Base-by-base conservation (phyloP, 768 basidiomycete genomes). In the Naematelia aurantialba region DNA sequence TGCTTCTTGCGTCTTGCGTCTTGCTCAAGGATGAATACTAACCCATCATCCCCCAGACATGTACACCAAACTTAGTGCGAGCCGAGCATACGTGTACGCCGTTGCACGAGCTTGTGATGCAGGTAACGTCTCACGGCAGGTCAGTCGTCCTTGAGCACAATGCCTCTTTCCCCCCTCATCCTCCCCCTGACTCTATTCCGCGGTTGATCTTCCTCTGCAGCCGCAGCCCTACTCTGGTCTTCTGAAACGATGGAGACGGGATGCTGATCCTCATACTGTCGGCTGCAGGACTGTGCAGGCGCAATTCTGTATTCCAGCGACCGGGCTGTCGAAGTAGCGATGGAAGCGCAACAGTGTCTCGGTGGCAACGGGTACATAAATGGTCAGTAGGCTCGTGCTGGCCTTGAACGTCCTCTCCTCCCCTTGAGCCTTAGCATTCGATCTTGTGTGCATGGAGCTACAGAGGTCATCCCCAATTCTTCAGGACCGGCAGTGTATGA, bases 291-390 rank as follows among this genome's bases (percentile, higher is more conserved):
- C 72, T 97, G 93, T 67, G 93, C 93, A 8, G 92, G 91, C 17
- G 90, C 89, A 1, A 96, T 97, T 60, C 73, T 97, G 46, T 94
- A 93, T 77, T 89, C 91, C 19, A 91, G 91, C 0, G 93, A 97
- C 69, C 87, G 85, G 68, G 88, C 91, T 24, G 85, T 94, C 22
- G 90, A 96, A 75, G 89, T 96, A 12, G 86, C 91, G 2, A 78
- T 89, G 68, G 91, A 93, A 71, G 89, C 85, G 8, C 91, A 91
- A 87, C 92, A 94, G 69, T 92, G 89, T 70, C 80, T 94, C 45
- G 76, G 92, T 51, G 92, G 93, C 5, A 96, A 96, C 72, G 93
- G 92, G 12, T 97, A 94, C 75, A 92, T 92, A 76, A 94, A 94
- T 63, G 90, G 90, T 88, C 54, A 64, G 81, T 45, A 12, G 4